phyloP scores from a whole-genome alignment of 306 rosid species.

The Glycine tomentella region DNA sequence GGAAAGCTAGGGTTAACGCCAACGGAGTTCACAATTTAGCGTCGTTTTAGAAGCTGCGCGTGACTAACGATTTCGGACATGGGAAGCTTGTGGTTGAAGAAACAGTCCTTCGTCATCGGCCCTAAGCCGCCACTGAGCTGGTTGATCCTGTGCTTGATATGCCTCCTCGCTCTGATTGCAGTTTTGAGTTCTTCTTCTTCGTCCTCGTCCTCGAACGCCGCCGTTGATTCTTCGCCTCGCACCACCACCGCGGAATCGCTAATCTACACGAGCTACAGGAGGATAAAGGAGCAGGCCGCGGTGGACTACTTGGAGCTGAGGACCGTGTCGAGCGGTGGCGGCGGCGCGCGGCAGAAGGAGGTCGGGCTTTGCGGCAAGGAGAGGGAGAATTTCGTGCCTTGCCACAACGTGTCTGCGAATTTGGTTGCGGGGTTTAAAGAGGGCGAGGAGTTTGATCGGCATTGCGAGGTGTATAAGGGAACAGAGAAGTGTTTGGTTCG shows the following conservation, averaged over 20 bases:
- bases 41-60: constrained; percentile 41
- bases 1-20: constrained; percentile 46
- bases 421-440: constrained; percentile 70
- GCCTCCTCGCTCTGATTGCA: constrained; percentile 73
- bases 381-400: constrained; percentile 89
- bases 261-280: constrained; percentile 75
- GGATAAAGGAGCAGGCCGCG: constrained; percentile 91
- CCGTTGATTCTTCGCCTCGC: constrained; percentile 46
- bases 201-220: constrained; percentile 60
- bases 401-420: constrained; percentile 84
- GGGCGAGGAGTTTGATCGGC: constrained; percentile 95
- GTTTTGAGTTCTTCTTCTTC: constrained; percentile 65
- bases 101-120: constrained; percentile 67
- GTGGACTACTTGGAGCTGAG: constrained; percentile 82
- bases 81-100: constrained; percentile 90
- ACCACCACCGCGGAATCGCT: constrained; percentile 52
- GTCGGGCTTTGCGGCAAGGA: constrained; percentile 85
- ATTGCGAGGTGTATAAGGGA: constrained; percentile 65
- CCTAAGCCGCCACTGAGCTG: constrained; percentile 80
- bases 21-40: constrained; percentile 40
- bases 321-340: constrained; percentile 63
- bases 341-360: constrained; percentile 69
- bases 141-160: constrained; percentile 73
- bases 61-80: constrained; percentile 68
- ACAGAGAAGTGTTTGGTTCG: constrained; percentile 81